phyloP scores from a whole-genome alignment of 2,329 filamentous ascomycete genomes.

The Diaporthe eres region DNA sequence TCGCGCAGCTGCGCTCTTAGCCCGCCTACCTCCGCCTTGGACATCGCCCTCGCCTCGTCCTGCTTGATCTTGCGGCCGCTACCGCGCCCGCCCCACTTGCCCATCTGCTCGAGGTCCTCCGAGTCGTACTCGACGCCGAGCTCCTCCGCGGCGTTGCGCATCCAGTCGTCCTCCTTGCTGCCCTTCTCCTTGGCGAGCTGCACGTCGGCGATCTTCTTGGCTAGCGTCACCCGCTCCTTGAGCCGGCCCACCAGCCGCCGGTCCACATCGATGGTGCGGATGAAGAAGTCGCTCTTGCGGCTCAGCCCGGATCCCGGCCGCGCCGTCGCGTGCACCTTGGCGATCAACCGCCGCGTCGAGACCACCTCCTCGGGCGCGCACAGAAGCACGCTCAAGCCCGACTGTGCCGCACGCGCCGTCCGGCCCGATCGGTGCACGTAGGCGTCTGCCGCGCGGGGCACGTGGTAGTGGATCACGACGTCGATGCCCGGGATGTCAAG shows the following conservation, averaged over 20 bases:
- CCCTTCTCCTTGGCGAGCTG: constrained; percentile 89
- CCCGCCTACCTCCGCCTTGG: constrained; percentile 80
- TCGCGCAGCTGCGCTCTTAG: constrained; percentile 80
- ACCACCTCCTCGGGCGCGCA: constrained; percentile 93
- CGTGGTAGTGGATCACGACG: constrained; percentile 94
- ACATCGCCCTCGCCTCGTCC: constrained; percentile 75
- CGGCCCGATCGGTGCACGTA: constrained; percentile 97
- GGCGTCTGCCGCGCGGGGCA: constrained; percentile 89
- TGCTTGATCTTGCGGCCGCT: constrained; percentile 82
- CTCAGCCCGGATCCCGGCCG: constrained; percentile 54
- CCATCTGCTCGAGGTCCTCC: constrained; percentile 81
- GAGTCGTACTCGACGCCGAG: constrained; percentile 94
- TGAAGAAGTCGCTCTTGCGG: constrained; percentile 73
- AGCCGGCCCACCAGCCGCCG: constrained; percentile 82
- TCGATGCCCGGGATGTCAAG: constrained; percentile 94
- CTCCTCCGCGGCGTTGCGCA: constrained; percentile 88
- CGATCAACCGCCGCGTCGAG: constrained; percentile 85
- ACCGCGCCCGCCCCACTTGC: constrained; percentile 76
- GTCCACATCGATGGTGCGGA: constrained; percentile 87
- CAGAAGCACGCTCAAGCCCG: constrained; percentile 87
- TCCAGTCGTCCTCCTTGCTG: constrained; percentile 85
- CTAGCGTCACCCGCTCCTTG: constrained; percentile 81
- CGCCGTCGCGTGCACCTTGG: constrained; percentile 83
- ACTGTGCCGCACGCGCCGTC: constrained; percentile 85
- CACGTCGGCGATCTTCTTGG: constrained; percentile 90